Evolutionary conservation across 768 basidiomycete species (phyloP), one percentile per base, ranked within the genome.

Genomic region (Mrakia hoshinonis): DNA sequence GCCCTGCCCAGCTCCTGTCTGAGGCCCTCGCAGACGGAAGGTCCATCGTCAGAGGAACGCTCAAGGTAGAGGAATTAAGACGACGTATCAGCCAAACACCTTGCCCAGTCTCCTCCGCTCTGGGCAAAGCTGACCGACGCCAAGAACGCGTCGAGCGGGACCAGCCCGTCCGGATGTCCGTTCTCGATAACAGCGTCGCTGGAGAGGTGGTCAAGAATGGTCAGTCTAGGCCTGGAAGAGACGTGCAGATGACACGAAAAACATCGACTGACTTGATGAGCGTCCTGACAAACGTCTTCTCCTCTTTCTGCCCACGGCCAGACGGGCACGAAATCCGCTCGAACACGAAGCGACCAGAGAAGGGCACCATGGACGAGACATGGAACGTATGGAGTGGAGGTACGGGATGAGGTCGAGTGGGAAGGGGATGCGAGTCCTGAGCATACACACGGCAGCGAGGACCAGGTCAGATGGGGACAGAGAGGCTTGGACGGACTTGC

Each of bases 221-320:
- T 51, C 38, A 36, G n/a, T 29, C 10, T n/a, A n/a, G n/a, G 38
- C 22, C 39, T 18, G 39, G 3, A 43, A 62, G 29, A 29, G 62
- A 5, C 5, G 10, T 20, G 29, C 3, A 18, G 36, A 22, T 22
- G 13, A 52, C 26, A 66, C 12, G n/a, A n/a, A n/a, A n/a, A n/a
- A n/a, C n/a, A n/a, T n/a, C n/a, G n/a, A n/a, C n/a, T n/a, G 3
- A 68, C 67, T 68, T 68, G 49, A 68, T 55, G 51, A 55, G 36
- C 24, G 47, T 68, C n/a, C 67, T 49, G 4, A 68, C 20, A 39
- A 68, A 68, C 11, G 38, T 55, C 24, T 24, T 51, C 15, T 9
- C 4, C 62, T n/a, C 26, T 13, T 46, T 38, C 39, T 4, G 24
- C 22, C 12, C 43, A 11, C 39, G 62, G 18, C 43, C 15, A 12